A percentile compares a stretch with the other conserved stretches of the same genome.
These are phyloP conservation scores for Hibiscus trionum DNA, from an alignment of 345 rosid genomes.

Conservation along the genomic window DNA sequence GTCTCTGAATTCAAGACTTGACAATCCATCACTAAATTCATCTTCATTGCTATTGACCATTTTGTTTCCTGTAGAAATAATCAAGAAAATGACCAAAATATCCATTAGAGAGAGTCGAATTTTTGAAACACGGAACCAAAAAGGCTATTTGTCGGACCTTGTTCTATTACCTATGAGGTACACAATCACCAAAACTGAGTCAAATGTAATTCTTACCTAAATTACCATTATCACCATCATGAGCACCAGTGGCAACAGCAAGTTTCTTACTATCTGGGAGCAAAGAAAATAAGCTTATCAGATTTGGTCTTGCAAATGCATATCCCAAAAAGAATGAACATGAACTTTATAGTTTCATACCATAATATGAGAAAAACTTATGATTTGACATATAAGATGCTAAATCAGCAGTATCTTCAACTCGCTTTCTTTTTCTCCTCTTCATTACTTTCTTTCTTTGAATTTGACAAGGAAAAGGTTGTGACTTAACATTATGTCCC, in stretches of 20 bases:
- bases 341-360: constrained; percentile 27
- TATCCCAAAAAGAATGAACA: constrained; percentile 8
- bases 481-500: constrained; percentile 36
- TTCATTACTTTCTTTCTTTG: constrained; percentile 37
- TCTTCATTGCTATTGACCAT: constrained; percentile 27
- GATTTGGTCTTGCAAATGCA: constrained; percentile 7
- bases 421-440: constrained; percentile 60
- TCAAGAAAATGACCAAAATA: not conserved
- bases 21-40: constrained; percentile 28
- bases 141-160: constrained; percentile 6
- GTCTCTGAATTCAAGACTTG: constrained; percentile 34
- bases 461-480: constrained; percentile 37
- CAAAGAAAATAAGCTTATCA: constrained; percentile 15
- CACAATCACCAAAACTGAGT: not conserved
- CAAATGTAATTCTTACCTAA: constrained; percentile 26
- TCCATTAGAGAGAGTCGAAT: constrained; percentile 6
- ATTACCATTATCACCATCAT: constrained; percentile 39
- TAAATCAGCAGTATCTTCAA: constrained; percentile 53
- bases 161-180: not conserved
- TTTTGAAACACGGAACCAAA: not conserved
- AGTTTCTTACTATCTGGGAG: constrained; percentile 47
- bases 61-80: constrained; percentile 34
- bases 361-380: constrained; percentile 57
- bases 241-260: constrained; percentile 30
- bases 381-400: constrained; percentile 42